Evolutionary conservation across 441 rosid genomes (phyloP), one percentile per base, ranked within the genome.

Genomic region (Arabidopsis lyrata): DNA sequence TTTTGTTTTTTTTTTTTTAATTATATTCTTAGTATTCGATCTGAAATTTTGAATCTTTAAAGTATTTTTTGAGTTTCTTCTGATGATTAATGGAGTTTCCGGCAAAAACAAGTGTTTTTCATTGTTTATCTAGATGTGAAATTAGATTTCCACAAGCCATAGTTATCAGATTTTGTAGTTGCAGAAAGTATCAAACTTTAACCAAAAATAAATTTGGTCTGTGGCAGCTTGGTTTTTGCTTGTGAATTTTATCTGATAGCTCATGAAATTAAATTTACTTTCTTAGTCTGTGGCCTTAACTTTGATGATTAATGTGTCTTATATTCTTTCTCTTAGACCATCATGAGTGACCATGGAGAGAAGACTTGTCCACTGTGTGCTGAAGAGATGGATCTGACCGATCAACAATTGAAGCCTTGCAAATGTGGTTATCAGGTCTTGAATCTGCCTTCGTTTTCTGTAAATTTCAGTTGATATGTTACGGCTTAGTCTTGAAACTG

Each of bases 371-470:
- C 97, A 13, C 90, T 93, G 56, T 91, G 98, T 24, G 88, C 96
- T 0, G 96, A 93, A 81, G 96, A 91, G 81, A 93, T 93, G 98
- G 97, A 90, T 76, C 79, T 90, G 83, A 91, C 98, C 7, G 98
- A 91, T 84, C 97, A 90, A 81, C 95, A 93, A 35, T 81, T 93
- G 80, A 93, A 90, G 87, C 98, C 98, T 65, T 93, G 98, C 89
- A 82, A 86, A 86, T 93, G 98, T 82, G 98, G 96, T 45, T 93
- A 93, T 5, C 91, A 93, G 91, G 98, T 91, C 48, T 57, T 62
- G 53, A 57, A 47, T 18, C 47, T 22, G 47, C 73, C 59, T 38
- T 36, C 54, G 8, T 54, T 65, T 50, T 61, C 49, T 22, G 24
- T 66, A 3, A 48, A n/a, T n/a, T 67, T 18, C 16, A 13, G 13